phyloP scores from a whole-genome alignment of 768 basidiomycete genomes.

The Cystofilobasidium ferigula region DNA sequence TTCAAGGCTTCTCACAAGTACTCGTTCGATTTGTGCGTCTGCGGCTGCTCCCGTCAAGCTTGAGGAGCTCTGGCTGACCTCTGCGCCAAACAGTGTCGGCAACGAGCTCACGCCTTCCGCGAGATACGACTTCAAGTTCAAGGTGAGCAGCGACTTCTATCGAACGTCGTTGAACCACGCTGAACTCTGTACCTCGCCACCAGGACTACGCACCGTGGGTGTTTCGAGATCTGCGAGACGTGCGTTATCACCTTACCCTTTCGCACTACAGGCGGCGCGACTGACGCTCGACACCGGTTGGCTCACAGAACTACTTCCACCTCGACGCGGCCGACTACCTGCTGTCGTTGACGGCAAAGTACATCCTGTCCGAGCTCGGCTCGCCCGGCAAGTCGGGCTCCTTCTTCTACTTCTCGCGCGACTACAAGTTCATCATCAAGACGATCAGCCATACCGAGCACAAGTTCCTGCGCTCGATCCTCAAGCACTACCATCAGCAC shows the following conservation, averaged over 20 bases:
- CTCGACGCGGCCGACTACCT: constrained; percentile 97
- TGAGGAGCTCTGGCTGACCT: background rate
- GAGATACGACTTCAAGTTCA: constrained; percentile 95
- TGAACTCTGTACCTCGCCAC: no score
- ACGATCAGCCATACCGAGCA: constrained; percentile 91
- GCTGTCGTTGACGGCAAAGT: constrained; percentile 88
- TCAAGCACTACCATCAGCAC: constrained; percentile 73
- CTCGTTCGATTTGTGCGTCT: constrained; percentile 72
- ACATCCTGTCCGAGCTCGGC: constrained; percentile 93
- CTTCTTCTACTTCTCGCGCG: constrained; percentile 97
- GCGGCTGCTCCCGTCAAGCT: background rate
- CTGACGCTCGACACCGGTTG: no score
- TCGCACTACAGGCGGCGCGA: background rate
- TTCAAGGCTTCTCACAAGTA: constrained; percentile 83
- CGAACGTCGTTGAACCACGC: no score
- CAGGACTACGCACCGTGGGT: constrained; percentile 99
- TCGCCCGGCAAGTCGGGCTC: constrained; percentile 97
- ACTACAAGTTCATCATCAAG: constrained; percentile 99
- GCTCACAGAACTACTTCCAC: constrained; percentile 58
- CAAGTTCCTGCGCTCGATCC: constrained; percentile 76
- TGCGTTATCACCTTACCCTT: background rate
- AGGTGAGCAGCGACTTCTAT: no score
- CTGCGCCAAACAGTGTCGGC: constrained; percentile 54
- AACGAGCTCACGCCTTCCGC: constrained; percentile 97
- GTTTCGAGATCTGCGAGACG: constrained; percentile 84